Evolutionary conservation across 495 filamentous ascomycete genomes (phyloP).

Genomic region (Podospora comata): DNA sequence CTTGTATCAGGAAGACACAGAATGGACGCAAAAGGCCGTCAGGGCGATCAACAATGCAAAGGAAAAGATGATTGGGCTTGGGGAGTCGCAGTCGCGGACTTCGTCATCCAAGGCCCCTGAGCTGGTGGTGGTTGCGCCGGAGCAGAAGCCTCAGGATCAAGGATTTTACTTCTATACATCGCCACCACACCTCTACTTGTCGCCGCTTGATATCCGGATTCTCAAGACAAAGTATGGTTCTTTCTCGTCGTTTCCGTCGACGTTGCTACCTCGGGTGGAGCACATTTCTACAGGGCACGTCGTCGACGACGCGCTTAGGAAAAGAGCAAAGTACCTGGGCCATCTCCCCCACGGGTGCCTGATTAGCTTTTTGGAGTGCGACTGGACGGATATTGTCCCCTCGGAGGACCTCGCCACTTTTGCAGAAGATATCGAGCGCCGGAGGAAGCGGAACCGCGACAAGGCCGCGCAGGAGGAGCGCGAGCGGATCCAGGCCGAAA

Average conservation of each 20-base stretch:
- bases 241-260: conserved; percentile 80
- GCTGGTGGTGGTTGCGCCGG: conserved; percentile 4
- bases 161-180: conserved; percentile 88
- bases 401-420: conserved; percentile 73
- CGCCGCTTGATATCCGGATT: conserved; percentile 92
- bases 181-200: conserved; percentile 86
- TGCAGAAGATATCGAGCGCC: conserved; percentile 68
- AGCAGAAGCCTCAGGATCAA: conserved; percentile 29
- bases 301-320: conserved; percentile 84
- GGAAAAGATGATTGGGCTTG: conserved; percentile 55
- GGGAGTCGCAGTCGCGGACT: conserved; percentile 16
- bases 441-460: conserved; percentile 75
- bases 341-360: conserved; percentile 93
- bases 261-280: conserved; percentile 86
- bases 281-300: conserved; percentile 87
- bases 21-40: conserved; percentile 86
- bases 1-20: conserved; percentile 87
- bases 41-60: conserved; percentile 65
- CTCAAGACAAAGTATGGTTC: conserved; percentile 84
- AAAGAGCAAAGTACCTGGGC: conserved; percentile 82
- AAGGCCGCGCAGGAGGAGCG: conserved; percentile 90
- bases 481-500: conserved; percentile 82
- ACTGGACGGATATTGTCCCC: conserved; percentile 89
- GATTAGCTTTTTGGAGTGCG: conserved; percentile 90
- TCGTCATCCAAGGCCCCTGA: conserved; percentile 1